Base-by-base conservation (phyloP, 345 rosid genomes). In the Cardamine chenopodiifolia region DNA sequence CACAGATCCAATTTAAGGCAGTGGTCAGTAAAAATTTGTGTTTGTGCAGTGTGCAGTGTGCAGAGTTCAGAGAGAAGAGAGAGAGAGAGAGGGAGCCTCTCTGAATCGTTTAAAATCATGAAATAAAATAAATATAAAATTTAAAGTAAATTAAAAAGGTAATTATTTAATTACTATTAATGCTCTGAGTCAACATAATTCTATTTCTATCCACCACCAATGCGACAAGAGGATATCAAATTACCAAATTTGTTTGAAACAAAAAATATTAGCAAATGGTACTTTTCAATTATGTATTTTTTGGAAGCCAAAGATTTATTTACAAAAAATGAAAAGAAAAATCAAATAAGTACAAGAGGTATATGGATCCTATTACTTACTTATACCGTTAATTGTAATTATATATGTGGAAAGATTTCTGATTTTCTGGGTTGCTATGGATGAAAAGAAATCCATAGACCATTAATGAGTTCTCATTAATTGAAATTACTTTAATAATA, bases 1-100 rank as follows among this genome's bases (percentile, higher is more conserved):
- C 75, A 70, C 72, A 72, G 88, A 82, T 83, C 87, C 86, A 86
- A 50, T 76, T 84, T 70, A 85, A 72, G 88, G 81, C 84, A 75
- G 80, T 79, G 74, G 82, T 70, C 87, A 83, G 88, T 81, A 74
- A 78, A 72, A 69, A 55, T 76, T 74, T 82, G 83, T 83, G 72
- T 79, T 57, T 75, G 75, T 59, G 80, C 70, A 81, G 85, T 75
- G 75, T 59, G 80, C 70, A 81, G 85, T 69, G 84, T 62, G 71
- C 66, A 71, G 70, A 69, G 59, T 1, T 52, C 59, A 68, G 25
- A 49, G 69, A 45, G 37, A 62, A 44, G 75, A 76, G 71, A 42
- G 47, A 60, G 73, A 77, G 76, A 45, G 48, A 61, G 74, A 76
- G 76, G 37, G 76, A 71, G 76, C 71, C 56, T 70, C 62, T 65